A percentile compares a stretch with the other conserved stretches of the same genome.
These are phyloP conservation scores for Cicer pinnatifidum DNA, from an alignment of 306 rosid species.

Conservation along the genomic window DNA sequence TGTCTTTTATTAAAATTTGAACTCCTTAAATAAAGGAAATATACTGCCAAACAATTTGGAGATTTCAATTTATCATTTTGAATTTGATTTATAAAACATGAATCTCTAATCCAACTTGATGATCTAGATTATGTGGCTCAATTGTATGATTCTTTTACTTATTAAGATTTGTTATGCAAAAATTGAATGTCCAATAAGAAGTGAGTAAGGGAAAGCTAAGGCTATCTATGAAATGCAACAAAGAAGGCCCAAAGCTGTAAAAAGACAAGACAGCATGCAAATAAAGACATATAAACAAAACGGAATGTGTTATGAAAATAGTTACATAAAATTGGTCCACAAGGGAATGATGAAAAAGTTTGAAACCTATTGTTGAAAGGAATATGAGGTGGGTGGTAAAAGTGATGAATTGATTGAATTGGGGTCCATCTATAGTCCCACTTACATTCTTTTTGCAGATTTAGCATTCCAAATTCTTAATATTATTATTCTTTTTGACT, in stretches of 20 bases:
- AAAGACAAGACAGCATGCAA: conserved; percentile 48
- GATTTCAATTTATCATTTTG: too few species aligned
- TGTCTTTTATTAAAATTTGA: too few species aligned
- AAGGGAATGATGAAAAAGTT: conserved; percentile 66
- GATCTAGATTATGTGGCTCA: too few species aligned
- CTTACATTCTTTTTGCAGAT: conserved; percentile 62
- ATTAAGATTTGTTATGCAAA: too few species aligned
- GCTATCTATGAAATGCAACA: conserved; percentile 30
- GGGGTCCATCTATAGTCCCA: conserved; percentile 48
- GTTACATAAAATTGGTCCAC: conserved; percentile 47
- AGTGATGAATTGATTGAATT: conserved; percentile 40
- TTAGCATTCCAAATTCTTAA: conserved; percentile 37
- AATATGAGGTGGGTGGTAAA: conserved; percentile 50
- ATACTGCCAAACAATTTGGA: too few species aligned
- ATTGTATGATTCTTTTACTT: too few species aligned
- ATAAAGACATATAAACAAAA: conserved; percentile 36
- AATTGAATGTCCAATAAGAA: neutral
- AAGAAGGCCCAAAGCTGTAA: conserved; percentile 42
- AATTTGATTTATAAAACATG: too few species aligned
- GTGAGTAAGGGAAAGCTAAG: conserved; percentile 22
- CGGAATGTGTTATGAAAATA: conserved; percentile 42
- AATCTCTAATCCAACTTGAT: too few species aligned
- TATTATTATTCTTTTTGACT: conserved; percentile 49
- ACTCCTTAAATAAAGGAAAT: too few species aligned
- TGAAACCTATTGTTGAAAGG: conserved; percentile 53